Percentiles rank a stretch among this genome's conserved stretches.
phyloP scores from a whole-genome alignment of 768 basidiomycete species.

The Russula vinacea region DNA sequence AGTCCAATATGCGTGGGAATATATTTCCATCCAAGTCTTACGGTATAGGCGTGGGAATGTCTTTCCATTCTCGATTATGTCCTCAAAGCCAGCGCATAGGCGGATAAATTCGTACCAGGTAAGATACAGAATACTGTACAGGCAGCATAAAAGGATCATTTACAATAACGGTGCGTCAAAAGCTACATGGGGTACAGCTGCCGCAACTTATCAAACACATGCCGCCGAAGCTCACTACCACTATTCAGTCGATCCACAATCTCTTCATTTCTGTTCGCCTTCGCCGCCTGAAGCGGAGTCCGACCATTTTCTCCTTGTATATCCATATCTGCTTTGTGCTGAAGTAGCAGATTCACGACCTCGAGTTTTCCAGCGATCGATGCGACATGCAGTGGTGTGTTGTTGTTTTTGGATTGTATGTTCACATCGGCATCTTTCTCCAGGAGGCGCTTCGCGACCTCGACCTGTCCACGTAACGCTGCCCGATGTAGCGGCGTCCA shows the following conservation, averaged over 20 bases:
- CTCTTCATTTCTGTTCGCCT: background rate
- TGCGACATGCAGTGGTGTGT: background rate
- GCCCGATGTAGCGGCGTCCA: slow-evolving; percentile 1
- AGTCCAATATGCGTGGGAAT: too few species aligned
- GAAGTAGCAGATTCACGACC: background rate
- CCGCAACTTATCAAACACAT: background rate
- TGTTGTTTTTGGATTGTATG: too few species aligned
- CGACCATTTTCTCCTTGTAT: background rate
- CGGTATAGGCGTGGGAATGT: too few species aligned
- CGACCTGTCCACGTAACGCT: background rate
- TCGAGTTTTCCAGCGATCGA: background rate
- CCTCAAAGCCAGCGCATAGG: too few species aligned
- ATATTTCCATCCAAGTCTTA: too few species aligned
- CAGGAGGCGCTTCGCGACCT: background rate
- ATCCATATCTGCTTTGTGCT: background rate
- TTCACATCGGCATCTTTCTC: background rate
- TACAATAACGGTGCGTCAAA: too few species aligned
- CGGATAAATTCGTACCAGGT: too few species aligned
- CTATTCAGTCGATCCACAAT: background rate
- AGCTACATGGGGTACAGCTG: background rate
- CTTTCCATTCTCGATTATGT: too few species aligned
- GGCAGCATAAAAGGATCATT: too few species aligned
- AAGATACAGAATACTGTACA: too few species aligned
- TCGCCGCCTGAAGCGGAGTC: background rate
- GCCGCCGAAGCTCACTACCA: background rate